phyloP scores from a whole-genome alignment of 306 rosid species.

The Clitoria ternatea region DNA sequence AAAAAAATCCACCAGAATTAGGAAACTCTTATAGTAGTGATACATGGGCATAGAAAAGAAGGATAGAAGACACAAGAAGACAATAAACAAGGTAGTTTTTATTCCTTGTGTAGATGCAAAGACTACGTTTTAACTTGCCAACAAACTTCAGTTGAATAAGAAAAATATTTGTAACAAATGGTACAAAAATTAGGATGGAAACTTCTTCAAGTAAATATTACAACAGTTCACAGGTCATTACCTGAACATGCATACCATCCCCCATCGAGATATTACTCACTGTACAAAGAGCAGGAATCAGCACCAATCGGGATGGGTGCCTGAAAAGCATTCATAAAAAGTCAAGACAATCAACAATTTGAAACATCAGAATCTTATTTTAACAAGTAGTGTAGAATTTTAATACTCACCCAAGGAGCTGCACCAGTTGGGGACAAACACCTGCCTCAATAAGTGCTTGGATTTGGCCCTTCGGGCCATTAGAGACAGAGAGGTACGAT shows the following conservation, averaged over 20 bases:
- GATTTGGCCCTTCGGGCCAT: slow-evolving; percentile 71
- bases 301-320: slow-evolving; percentile 67
- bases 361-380: background rate
- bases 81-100: background rate
- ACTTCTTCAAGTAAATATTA: background rate
- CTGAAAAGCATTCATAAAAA: slow-evolving; percentile 30
- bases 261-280: slow-evolving; percentile 88
- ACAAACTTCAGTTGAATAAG: background rate
- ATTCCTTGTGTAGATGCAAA: background rate
- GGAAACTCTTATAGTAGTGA: background rate
- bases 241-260: slow-evolving; percentile 87
- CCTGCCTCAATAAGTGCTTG: slow-evolving; percentile 82
- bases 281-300: slow-evolving; percentile 78
- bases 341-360: background rate
- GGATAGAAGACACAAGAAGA: background rate
- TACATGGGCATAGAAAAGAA: background rate
- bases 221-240: slow-evolving; percentile 21
- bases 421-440: slow-evolving; percentile 58
- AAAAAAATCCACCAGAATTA: slow-evolving; percentile 7
- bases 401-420: slow-evolving; percentile 68
- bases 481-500: slow-evolving; percentile 75
- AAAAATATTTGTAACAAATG: background rate
- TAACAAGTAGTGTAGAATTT: background rate
- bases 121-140: background rate
- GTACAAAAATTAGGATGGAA: background rate